phyloP scores from a whole-genome alignment of 768 basidiomycete species.

The Phylloporus sp. region DNA sequence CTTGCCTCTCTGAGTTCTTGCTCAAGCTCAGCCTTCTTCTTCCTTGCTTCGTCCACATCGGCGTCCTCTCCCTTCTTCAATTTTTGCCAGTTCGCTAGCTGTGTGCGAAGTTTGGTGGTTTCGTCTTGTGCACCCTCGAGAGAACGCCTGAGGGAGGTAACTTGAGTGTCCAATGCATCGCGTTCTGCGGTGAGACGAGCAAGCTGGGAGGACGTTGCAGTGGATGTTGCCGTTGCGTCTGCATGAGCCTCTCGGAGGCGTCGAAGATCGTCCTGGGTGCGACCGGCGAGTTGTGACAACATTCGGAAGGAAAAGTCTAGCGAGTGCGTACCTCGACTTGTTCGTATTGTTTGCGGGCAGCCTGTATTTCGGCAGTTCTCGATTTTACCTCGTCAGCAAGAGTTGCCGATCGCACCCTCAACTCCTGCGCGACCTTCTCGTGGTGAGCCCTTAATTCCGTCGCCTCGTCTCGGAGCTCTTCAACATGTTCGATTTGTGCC shows the following conservation, averaged over 20 bases:
- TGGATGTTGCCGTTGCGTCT: constrained; percentile 42
- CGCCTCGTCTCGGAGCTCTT: constrained; percentile 39
- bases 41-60: constrained; percentile 51
- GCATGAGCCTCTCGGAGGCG: constrained; percentile 47
- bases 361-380: constrained; percentile 36
- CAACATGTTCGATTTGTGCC: constrained; percentile 45
- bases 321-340: constrained; percentile 39
- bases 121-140: constrained; percentile 57
- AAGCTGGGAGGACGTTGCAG: constrained; percentile 46
- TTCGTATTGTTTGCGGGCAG: constrained; percentile 40
- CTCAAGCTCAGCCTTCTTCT: constrained; percentile 53
- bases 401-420: constrained; percentile 29
- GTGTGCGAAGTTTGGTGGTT: constrained; percentile 51
- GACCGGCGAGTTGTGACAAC: neutral
- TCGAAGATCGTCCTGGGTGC: constrained; percentile 35
- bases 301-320: neutral
- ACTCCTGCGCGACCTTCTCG: constrained; percentile 26
- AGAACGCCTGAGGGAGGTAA: constrained; percentile 49
- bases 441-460: constrained; percentile 13
- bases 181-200: constrained; percentile 55
- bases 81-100: constrained; percentile 64
- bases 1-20: constrained; percentile 46
- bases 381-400: constrained; percentile 37
- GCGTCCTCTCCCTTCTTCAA: constrained; percentile 60
- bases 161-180: constrained; percentile 49